These are phyloP conservation scores for Raffaelea albimanens DNA, from an alignment of 2,329 filamentous ascomycete species.

Conservation along the genomic window DNA sequence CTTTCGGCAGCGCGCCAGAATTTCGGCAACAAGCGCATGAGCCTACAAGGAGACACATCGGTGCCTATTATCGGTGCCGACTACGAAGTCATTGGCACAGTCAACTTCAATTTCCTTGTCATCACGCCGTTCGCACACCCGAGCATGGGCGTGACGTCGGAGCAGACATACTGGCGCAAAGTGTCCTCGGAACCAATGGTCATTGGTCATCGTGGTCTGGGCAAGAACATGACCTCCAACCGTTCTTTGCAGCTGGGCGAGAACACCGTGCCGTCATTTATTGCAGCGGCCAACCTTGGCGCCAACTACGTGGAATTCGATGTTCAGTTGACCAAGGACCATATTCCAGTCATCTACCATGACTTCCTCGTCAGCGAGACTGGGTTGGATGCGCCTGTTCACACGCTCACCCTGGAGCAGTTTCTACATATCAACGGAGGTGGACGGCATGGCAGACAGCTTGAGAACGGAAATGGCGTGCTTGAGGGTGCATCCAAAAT, in stretches of 20 bases:
- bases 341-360: slow-evolving; percentile 96
- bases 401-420: slow-evolving; percentile 89
- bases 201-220: slow-evolving; percentile 63
- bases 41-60: slow-evolving; percentile 81
- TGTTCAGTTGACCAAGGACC: slow-evolving; percentile 97
- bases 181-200: slow-evolving; percentile 72
- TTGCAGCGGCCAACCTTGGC: slow-evolving; percentile 87
- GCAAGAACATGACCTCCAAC: slow-evolving; percentile 79
- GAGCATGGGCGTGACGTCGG: slow-evolving; percentile 82
- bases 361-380: slow-evolving; percentile 98
- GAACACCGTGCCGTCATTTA: slow-evolving; percentile 93
- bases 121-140: slow-evolving; percentile 92
- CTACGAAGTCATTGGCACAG: slow-evolving; percentile 82
- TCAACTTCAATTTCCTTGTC: slow-evolving; percentile 95
- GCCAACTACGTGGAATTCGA: slow-evolving; percentile 71
- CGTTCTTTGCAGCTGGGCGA: slow-evolving; percentile 89
- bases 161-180: slow-evolving; percentile 95
- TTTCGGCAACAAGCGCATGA: slow-evolving; percentile 79
- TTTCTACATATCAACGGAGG: slow-evolving; percentile 72
- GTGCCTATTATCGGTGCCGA: slow-evolving; percentile 81
- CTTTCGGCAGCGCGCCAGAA: slow-evolving; percentile 77
- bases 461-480: too few species aligned
- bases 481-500: too few species aligned
- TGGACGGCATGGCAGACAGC: too few species aligned
- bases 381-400: slow-evolving; percentile 91